These are phyloP conservation scores for Schrenkiella parvula DNA, from an alignment of 345 rosid genomes.

Conservation along the genomic window DNA sequence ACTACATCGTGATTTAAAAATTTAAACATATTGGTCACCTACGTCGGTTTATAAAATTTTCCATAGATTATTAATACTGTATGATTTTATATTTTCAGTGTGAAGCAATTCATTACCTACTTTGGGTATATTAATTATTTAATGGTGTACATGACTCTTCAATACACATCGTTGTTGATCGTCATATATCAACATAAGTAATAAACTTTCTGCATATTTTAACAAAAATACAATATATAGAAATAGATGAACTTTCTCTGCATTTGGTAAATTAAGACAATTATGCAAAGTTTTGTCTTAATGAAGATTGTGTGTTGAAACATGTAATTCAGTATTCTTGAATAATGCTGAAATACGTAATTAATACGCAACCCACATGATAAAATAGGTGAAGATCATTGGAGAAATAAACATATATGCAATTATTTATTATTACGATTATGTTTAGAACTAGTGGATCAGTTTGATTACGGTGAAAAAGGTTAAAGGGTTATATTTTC, in stretches of 20 bases:
- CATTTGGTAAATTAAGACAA: background rate
- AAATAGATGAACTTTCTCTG: background rate
- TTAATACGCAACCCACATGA: background rate
- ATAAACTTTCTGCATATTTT: background rate
- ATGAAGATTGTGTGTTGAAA: background rate
- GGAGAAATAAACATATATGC: background rate
- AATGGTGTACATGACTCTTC: background rate
- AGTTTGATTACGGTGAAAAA: background rate
- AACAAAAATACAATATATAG: background rate
- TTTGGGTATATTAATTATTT: background rate
- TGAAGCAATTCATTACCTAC: conserved; percentile 1
- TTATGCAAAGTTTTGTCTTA: background rate
- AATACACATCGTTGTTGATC: background rate
- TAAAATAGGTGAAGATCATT: background rate
- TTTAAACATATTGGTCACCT: background rate
- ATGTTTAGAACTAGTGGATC: background rate
- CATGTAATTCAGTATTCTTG: background rate
- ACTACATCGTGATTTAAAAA: background rate
- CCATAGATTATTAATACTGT: background rate
- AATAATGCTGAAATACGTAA: background rate
- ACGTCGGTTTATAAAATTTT: background rate
- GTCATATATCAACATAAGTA: background rate
- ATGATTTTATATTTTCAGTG: background rate
- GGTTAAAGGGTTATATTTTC: background rate
- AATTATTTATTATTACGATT: background rate